phyloP scores from a whole-genome alignment of 2,329 filamentous ascomycete species.

The Diaporthe longicolla region DNA sequence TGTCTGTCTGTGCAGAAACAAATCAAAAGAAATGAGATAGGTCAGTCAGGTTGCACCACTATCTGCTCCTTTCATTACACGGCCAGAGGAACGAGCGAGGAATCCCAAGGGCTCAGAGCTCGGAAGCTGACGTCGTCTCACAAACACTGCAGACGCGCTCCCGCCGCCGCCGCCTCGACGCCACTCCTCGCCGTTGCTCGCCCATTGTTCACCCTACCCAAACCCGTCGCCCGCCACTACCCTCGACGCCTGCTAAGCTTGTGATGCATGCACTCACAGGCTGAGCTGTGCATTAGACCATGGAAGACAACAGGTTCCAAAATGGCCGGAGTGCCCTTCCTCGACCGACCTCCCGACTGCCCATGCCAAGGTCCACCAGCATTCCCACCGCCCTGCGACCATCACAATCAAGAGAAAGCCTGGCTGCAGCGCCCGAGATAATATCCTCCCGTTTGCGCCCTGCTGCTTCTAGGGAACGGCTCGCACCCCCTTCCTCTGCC shows the following conservation, averaged over 20 bases:
- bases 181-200: background rate
- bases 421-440: slow-evolving; percentile 32
- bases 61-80: slow-evolving; percentile 4
- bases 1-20: slow-evolving; percentile 20
- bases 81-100: background rate
- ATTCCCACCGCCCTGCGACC: slow-evolving; percentile 38
- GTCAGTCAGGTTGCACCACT: slow-evolving; percentile 10
- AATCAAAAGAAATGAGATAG: slow-evolving; percentile 26
- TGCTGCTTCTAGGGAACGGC: slow-evolving; percentile 38
- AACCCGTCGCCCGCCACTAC: background rate
- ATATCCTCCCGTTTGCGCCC: slow-evolving; percentile 34
- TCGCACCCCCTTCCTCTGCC: slow-evolving; percentile 13
- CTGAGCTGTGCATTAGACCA: slow-evolving; percentile 11
- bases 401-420: slow-evolving; percentile 34
- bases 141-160: slow-evolving; percentile 25
- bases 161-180: background rate
- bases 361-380: slow-evolving; percentile 37
- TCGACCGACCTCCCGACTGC: slow-evolving; percentile 39
- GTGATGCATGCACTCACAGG: slow-evolving; percentile 18
- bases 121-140: background rate
- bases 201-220: background rate
- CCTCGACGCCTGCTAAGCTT: slow-evolving; percentile 6
- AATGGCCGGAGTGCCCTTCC: slow-evolving; percentile 37
- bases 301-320: slow-evolving; percentile 38
- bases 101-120: background rate